phyloP scores from a whole-genome alignment of 805 yeast genomes.

The Cyberlindnera galapagoensis region DNA sequence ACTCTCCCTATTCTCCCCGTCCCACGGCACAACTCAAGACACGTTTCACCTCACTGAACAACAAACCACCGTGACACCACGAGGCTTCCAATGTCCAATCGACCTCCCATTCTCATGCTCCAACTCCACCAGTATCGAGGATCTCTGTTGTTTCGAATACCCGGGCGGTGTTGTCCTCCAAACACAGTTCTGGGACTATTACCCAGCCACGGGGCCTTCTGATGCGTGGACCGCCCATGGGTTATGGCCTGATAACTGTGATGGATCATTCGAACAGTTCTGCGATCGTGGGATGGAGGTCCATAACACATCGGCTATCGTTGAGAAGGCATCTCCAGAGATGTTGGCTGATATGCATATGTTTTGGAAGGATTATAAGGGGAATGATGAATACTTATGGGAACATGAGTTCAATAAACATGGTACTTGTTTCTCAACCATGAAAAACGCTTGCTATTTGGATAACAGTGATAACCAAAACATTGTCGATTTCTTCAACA shows the following conservation, averaged over 20 bases:
- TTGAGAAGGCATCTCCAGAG: conserved; percentile 36
- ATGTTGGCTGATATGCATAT: conserved; percentile 50
- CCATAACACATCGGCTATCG: conserved; percentile 38
- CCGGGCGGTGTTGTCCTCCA: conserved; percentile 80
- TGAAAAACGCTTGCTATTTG: conserved; percentile 65
- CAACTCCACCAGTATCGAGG: conserved; percentile 44
- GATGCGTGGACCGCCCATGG: conserved; percentile 80
- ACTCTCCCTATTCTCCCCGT: too few species aligned
- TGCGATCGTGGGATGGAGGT: conserved; percentile 62
- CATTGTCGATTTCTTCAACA: conserved; percentile 66
- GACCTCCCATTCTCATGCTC: conserved; percentile 57
- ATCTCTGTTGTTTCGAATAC: conserved; percentile 78
- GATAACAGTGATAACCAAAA: conserved; percentile 20
- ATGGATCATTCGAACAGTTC: conserved; percentile 73
- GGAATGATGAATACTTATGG: conserved; percentile 71
- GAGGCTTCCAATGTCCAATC: conserved; percentile 40
- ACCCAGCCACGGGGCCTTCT: conserved; percentile 65
- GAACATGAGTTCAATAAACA: conserved; percentile 90
- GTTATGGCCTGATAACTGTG: conserved; percentile 84
- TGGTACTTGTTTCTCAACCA: conserved; percentile 84
- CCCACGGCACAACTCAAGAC: too few species aligned
- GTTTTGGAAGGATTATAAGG: conserved; percentile 71
- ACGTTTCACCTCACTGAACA: not conserved
- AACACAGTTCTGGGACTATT: conserved; percentile 92
- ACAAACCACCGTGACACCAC: not conserved